phyloP scores from a whole-genome alignment of 306 rosid species.

The Sphenostylis stenocarpa region DNA sequence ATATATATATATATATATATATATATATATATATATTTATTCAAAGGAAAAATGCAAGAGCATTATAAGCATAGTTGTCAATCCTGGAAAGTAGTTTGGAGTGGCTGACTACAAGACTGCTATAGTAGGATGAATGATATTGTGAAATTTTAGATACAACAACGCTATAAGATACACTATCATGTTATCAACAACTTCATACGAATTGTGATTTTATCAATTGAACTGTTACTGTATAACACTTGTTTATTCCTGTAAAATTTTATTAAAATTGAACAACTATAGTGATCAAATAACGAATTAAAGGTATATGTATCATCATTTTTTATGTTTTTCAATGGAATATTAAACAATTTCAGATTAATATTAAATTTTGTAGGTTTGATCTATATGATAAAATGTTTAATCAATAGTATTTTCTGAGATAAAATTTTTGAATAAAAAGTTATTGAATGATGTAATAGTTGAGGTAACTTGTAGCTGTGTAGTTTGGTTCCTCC shows the following conservation, averaged over 20 bases:
- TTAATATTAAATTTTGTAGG: neutral
- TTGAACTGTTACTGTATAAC: neutral
- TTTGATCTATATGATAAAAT: neutral
- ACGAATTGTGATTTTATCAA: neutral
- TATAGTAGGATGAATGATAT: neutral
- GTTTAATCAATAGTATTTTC: neutral
- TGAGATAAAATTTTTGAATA: neutral
- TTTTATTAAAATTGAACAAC: neutral
- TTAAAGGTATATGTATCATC: neutral
- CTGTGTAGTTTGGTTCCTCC: neutral
- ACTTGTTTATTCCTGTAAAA: neutral
- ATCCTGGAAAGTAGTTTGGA: neutral
- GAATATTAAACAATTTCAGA: neutral
- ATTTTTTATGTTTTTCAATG: neutral
- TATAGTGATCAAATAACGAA: neutral
- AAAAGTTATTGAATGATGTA: neutral
- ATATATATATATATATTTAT: no score
- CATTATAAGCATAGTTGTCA: neutral
- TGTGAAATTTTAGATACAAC: neutral
- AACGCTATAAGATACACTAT: neutral
- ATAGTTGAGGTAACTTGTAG: neutral
- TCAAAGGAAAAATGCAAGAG: neutral
- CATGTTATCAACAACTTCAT: neutral
- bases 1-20: no score
- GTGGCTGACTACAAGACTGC: neutral